These are phyloP conservation scores for Pterocarpus santalinus DNA, from an alignment of 306 rosid species.

Conservation along the genomic window DNA sequence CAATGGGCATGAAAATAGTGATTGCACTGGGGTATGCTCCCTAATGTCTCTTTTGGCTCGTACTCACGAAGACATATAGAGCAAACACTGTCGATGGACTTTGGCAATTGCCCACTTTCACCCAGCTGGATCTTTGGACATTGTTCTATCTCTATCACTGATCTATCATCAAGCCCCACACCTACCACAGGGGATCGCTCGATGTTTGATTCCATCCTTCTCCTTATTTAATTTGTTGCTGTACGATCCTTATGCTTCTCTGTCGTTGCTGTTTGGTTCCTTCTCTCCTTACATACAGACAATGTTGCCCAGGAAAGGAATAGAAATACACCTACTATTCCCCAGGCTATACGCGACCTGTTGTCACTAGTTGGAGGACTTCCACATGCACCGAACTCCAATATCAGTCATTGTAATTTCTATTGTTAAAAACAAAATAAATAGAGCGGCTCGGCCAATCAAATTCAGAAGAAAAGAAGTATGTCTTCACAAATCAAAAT, in stretches of 20 bases:
- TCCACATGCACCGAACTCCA: not conserved
- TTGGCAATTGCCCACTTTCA: slow-evolving; percentile 55
- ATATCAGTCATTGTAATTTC: slow-evolving; percentile 30
- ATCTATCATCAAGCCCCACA: slow-evolving; percentile 48
- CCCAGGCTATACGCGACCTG: not conserved
- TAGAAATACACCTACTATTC: slow-evolving; percentile 49
- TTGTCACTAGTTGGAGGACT: not conserved
- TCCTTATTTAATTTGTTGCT: not conserved
- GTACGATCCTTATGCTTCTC: not conserved
- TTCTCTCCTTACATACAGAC: too few relatives aligned
- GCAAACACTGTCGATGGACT: slow-evolving; percentile 55
- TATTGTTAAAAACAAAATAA: not conserved
- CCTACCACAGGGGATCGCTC: not conserved
- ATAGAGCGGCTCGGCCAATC: not conserved
- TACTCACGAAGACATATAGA: slow-evolving; percentile 70
- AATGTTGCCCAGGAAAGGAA: slow-evolving; percentile 14
- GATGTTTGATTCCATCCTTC: not conserved
- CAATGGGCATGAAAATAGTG: slow-evolving; percentile 71
- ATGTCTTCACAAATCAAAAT: not conserved
- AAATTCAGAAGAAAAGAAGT: not conserved
- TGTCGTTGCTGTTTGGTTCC: not conserved
- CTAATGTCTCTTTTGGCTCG: slow-evolving; percentile 54
- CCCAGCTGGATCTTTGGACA: slow-evolving; percentile 59
- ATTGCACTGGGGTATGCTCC: slow-evolving; percentile 66
- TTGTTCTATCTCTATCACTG: slow-evolving; percentile 53